Percentiles rank a stretch among this genome's conserved stretches.
Conservation (phyloP, 108 stramenopile genomes). For the Cyclotella distinguenda region DNA sequence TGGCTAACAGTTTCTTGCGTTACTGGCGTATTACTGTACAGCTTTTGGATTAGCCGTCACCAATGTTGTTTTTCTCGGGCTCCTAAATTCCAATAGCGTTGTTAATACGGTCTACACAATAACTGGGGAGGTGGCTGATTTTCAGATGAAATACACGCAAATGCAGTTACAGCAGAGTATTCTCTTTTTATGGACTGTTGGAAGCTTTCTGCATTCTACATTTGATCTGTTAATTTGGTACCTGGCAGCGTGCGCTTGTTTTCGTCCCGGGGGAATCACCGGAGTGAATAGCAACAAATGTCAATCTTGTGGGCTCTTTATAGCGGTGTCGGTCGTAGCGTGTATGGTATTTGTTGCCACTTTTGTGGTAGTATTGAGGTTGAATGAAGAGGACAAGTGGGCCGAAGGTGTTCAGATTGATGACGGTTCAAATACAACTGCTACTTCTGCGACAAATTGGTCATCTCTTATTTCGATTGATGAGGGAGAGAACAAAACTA, state of each 20-base stretch:
- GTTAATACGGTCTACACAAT: constrained; percentile 36
- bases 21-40: not conserved
- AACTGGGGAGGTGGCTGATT: constrained; percentile 20
- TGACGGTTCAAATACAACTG: constrained; percentile 2
- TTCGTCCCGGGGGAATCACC: constrained; percentile 48
- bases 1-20: too few species aligned
- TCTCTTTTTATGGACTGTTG: constrained; percentile 75
- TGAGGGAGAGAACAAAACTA: constrained; percentile 18
- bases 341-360: constrained; percentile 46
- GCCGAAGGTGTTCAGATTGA: constrained; percentile 1
- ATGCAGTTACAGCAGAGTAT: constrained; percentile 55
- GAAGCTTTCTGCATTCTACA: constrained; percentile 60
- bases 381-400: constrained; percentile 36
- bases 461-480: not conserved
- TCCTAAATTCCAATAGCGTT: constrained; percentile 31
- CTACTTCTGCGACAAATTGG: not conserved
- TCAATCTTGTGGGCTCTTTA: constrained; percentile 45
- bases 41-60: constrained; percentile 78
- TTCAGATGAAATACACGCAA: constrained; percentile 21
- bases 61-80: constrained; percentile 66
- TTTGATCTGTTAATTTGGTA: constrained; percentile 79
- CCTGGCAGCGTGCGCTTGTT: constrained; percentile 76
- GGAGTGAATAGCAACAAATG: constrained; percentile 15
- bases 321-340: constrained; percentile 44
- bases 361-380: constrained; percentile 56